phyloP scores from a whole-genome alignment of 345 rosid genomes.

The Populus nigra region DNA sequence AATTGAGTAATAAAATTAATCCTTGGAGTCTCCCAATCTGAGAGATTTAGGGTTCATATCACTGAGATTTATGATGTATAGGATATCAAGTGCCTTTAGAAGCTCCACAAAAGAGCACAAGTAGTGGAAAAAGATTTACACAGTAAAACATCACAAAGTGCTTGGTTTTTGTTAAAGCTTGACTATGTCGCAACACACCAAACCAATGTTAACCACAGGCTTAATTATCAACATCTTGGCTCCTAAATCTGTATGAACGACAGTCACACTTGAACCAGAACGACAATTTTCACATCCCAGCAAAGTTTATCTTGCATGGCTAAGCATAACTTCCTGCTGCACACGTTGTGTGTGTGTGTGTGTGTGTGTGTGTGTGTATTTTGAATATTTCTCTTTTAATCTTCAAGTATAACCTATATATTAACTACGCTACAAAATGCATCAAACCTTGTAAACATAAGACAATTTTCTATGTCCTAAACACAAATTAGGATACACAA shows the following conservation, averaged over 20 bases:
- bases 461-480: background rate
- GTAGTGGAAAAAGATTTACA: no score
- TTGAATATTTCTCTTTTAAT: background rate
- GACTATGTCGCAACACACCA: background rate
- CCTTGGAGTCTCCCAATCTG: background rate
- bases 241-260: background rate
- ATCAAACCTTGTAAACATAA: background rate
- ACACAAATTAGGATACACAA: background rate
- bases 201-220: background rate
- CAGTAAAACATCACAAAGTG: background rate
- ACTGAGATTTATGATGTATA: background rate
- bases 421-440: background rate
- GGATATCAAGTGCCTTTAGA: background rate
- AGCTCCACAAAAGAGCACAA: background rate
- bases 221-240: background rate
- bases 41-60: background rate
- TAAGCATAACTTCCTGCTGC: background rate
- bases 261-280: background rate
- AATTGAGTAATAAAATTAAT: background rate
- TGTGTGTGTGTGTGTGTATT: fast-evolving
- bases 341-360: background rate
- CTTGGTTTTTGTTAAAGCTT: background rate
- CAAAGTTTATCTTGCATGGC: background rate
- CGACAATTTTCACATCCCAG: background rate
- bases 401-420: background rate